These are phyloP conservation scores for Mycosphaerella sp. DNA, from an alignment of 2,329 filamentous ascomycete genomes.

Conservation along the genomic window DNA sequence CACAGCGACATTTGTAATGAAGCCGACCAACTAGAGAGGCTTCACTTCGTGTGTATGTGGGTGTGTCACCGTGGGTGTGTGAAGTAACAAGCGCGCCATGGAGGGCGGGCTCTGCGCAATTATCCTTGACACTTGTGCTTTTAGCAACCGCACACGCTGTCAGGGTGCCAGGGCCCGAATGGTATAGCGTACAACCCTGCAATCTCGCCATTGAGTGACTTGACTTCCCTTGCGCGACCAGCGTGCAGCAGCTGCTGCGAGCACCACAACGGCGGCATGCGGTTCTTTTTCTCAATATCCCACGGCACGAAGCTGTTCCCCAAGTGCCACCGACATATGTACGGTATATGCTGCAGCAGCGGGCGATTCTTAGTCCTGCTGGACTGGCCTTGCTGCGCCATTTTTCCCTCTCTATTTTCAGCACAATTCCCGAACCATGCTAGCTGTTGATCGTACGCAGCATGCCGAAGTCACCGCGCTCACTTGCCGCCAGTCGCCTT, in stretches of 20 bases:
- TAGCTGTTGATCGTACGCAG: conserved; percentile 17
- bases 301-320: conserved; percentile 14
- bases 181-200: conserved; percentile 9
- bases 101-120: conserved; percentile 1
- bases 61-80: too few relatives aligned
- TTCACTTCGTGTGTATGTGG: neutral
- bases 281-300: neutral
- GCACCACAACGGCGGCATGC: conserved; percentile 9
- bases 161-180: neutral
- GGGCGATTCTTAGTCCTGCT: conserved; percentile 9
- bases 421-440: conserved; percentile 18
- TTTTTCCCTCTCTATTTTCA: neutral
- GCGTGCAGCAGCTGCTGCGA: conserved; percentile 10
- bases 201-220: conserved; percentile 11
- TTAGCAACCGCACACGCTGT: neutral
- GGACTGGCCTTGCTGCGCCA: conserved; percentile 8
- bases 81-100: neutral
- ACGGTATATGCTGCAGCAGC: neutral
- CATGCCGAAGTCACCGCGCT: conserved; percentile 18
- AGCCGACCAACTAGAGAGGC: neutral
- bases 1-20: conserved; percentile 3
- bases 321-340: conserved; percentile 17
- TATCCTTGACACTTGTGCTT: neutral
- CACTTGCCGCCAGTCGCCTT: conserved; percentile 14
- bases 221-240: conserved; percentile 11